Conservation (phyloP, 345 rosid genomes). For the Salix suchowensis region DNA sequence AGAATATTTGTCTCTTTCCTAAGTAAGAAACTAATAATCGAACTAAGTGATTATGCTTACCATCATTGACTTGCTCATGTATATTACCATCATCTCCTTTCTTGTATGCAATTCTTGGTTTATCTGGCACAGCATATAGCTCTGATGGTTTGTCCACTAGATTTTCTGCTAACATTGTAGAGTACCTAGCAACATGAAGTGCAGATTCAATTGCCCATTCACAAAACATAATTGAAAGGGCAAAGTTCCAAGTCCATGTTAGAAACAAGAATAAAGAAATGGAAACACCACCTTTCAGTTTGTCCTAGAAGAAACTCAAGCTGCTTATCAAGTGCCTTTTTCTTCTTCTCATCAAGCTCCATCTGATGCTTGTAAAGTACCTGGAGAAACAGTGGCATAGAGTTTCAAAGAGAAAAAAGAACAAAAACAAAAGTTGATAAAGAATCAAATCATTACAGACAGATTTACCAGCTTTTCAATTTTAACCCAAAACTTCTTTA, state of each 20-base stretch:
- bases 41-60: constrained; percentile 36
- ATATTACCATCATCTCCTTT: constrained; percentile 27
- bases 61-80: constrained; percentile 32
- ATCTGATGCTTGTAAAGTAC: constrained; percentile 96
- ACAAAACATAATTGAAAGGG: background rate
- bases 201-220: constrained; percentile 6
- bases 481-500: constrained; percentile 95
- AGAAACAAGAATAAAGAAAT: background rate
- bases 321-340: constrained; percentile 92
- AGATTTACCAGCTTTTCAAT: constrained; percentile 92
- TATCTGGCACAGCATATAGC: constrained; percentile 29
- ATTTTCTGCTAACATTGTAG: constrained; percentile 99
- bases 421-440: constrained; percentile 3
- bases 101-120: constrained; percentile 25
- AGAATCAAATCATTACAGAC: constrained; percentile 10
- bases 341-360: constrained; percentile 93
- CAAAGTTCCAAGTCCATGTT: background rate
- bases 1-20: background rate
- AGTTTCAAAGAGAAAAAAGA: constrained; percentile 19
- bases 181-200: constrained; percentile 56
- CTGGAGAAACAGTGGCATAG: constrained; percentile 35
- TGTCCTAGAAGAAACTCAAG: constrained; percentile 97
- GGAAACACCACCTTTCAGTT: constrained; percentile 76
- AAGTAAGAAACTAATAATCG: background rate
- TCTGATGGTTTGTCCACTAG: constrained; percentile 56